These are phyloP conservation scores for Casuarina equisetifolia DNA, from an alignment of 306 rosid genomes.

Conservation along the genomic window DNA sequence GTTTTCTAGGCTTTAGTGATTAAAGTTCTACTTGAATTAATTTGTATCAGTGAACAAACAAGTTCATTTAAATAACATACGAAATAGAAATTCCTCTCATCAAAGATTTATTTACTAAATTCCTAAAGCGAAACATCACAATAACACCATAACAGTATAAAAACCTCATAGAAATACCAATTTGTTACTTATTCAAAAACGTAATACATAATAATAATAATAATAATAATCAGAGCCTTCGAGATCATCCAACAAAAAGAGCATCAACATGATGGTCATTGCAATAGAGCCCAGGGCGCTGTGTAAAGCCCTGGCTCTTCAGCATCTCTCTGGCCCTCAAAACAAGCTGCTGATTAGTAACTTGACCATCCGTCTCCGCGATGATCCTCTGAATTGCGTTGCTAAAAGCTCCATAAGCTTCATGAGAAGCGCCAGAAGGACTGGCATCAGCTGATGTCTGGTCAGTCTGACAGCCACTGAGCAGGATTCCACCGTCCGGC, in stretches of 20 bases:
- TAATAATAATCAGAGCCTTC: not conserved
- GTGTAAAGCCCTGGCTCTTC: conserved; percentile 62
- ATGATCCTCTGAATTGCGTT: conserved; percentile 63
- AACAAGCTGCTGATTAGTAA: conserved; percentile 60
- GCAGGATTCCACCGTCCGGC: conserved; percentile 55
- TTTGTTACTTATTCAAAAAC: not conserved
- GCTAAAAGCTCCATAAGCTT: conserved; percentile 79
- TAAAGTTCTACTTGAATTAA: conserved; percentile 31
- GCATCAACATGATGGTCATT: conserved; percentile 44
- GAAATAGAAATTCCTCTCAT: conserved; percentile 40
- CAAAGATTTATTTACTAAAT: conserved; percentile 25
- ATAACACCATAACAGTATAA: not conserved
- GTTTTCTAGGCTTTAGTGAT: conserved; percentile 41
- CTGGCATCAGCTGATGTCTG: conserved; percentile 82
- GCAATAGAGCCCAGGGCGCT: conserved; percentile 83
- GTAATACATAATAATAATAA: not conserved
- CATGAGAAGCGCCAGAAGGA: conserved; percentile 44
- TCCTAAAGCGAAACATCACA: not conserved
- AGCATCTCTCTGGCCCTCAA: conserved; percentile 50
- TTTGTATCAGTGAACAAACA: conserved; percentile 40
- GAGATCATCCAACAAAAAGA: conserved; percentile 42
- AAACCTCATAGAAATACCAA: not conserved
- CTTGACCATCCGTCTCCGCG: conserved; percentile 40
- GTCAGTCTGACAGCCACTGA: conserved; percentile 79
- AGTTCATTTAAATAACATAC: conserved; percentile 33